Evolutionary conservation across 2,329 filamentous ascomycete genomes (phyloP), one percentile per base, ranked within the genome.

Genomic region (Colletotrichum siamense): DNA sequence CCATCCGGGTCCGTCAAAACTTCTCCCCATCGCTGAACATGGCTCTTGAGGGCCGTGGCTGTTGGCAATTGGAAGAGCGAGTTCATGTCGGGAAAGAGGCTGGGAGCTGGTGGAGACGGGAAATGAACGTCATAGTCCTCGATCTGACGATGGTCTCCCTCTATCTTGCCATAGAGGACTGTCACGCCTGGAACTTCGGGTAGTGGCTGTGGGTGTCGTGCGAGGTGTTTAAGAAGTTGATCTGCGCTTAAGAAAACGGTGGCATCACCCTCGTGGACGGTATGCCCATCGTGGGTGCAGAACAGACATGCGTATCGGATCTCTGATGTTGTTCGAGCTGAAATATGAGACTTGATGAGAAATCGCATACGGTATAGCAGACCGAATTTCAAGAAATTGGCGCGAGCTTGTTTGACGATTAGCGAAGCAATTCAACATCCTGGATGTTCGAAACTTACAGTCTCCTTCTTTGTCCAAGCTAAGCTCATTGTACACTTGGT

Each of bases 341-440:
- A 71, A 5, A 88, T 75, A 70, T 88, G 86, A 16, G 84, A 87
- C 70, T 88, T 88, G 79, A 85, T 86, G 13, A 87, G 81, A 30
- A 88, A 82, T 0, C 86, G 83, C 16, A 86, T 80, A 7, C 86
- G 86, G 78, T 85, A 87, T 2, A 81, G 79, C 6, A 85, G 80
- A 4, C 84, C 85, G 7, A 78, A 79, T 26, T 82, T 83, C 30
- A 77, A 77, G 32, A 83, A 83, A 12, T 83, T 85, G 7, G 82
- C 84, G 63, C 82, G 81, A 26, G 83, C 84, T 86, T 28, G 34
- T 0, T 22, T n/a, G 12, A 34, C 24, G n/a, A 9, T 36, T 18
- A 49, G 28, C 10, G 18, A n/a, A 22, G 36, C 44, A 0, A 7
- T 22, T 12, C 18, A 22, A 49, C 3, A n/a, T 22, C 10, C n/a